These are phyloP conservation scores for Globisporangium paroecandrum DNA, from an alignment of 352 stramenopile species.

Conservation along the genomic window DNA sequence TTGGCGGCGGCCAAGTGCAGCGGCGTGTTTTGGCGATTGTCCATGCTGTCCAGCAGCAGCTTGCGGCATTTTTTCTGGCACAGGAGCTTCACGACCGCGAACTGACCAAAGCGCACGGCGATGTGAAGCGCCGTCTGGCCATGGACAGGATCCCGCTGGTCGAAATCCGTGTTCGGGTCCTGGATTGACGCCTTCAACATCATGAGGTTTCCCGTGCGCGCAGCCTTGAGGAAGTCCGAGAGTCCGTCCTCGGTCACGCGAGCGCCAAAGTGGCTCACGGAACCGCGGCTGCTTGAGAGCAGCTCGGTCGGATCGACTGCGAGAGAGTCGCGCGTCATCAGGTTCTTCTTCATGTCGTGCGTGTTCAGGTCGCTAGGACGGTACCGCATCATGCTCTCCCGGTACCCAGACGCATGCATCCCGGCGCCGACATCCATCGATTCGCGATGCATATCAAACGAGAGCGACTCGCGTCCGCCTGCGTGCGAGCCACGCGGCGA, in stretches of 20 bases:
- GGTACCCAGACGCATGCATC: conserved; percentile 18
- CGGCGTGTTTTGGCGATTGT: conserved; percentile 74
- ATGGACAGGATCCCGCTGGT: conserved; percentile 63
- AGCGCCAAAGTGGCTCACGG: conserved; percentile 44
- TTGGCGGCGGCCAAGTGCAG: conserved; percentile 77
- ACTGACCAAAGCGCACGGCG: conserved; percentile 72
- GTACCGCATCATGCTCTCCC: conserved; percentile 73
- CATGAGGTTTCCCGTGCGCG: conserved; percentile 63
- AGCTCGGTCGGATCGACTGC: conserved; percentile 22
- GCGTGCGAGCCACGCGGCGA: conserved; percentile 11
- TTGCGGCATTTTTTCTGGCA: conserved; percentile 58
- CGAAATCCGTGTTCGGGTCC: conserved; percentile 57
- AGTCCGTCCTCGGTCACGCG: conserved; percentile 56
- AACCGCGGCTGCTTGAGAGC: conserved; percentile 30
- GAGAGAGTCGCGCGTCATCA: conserved; percentile 58
- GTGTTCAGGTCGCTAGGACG: conserved; percentile 60
- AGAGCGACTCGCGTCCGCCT: conserved; percentile 10
- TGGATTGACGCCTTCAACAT: conserved; percentile 51
- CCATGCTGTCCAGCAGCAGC: conserved; percentile 63
- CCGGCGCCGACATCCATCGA: conserved; percentile 6
- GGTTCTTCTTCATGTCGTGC: conserved; percentile 37
- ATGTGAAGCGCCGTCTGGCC: conserved; percentile 78
- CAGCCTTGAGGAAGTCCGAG: conserved; percentile 55
- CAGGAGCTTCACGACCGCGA: conserved; percentile 67
- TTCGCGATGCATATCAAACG: conserved; percentile 17